phyloP scores from a whole-genome alignment of 148 eudicot species.

The Cornus controversa region DNA sequence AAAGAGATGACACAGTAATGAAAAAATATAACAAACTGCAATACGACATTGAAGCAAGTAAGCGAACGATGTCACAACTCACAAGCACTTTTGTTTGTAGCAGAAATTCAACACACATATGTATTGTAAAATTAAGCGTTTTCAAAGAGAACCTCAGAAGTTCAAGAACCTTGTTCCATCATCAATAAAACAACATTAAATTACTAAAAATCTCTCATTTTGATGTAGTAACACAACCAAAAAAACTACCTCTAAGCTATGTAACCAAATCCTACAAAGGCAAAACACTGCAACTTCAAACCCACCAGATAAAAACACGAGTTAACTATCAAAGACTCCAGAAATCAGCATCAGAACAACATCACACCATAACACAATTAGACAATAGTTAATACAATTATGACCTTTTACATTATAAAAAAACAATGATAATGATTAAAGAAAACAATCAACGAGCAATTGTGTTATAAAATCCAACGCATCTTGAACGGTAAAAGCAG shows the following conservation, averaged over 20 bases:
- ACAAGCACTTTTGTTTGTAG: background rate
- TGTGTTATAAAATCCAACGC: background rate
- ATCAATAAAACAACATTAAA: background rate
- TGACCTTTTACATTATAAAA: background rate
- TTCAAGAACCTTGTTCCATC: background rate
- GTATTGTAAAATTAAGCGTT: background rate
- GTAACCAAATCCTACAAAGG: background rate
- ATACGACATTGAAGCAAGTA: background rate
- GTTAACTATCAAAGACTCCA: constrained; percentile 4
- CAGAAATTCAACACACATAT: background rate
- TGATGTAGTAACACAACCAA: background rate
- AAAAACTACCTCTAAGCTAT: background rate
- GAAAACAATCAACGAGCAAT: constrained; percentile 5
- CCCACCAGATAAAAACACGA: constrained; percentile 4
- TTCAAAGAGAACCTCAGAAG: background rate
- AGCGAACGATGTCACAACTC: background rate
- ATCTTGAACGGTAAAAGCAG: constrained; percentile 7
- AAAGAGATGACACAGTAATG: background rate
- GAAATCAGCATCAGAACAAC: background rate
- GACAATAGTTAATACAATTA: background rate
- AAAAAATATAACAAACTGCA: background rate
- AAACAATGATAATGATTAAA: background rate
- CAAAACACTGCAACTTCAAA: constrained; percentile 8
- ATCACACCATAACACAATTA: background rate
- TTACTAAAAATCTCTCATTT: background rate